phyloP scores from a whole-genome alignment of 768 basidiomycete genomes.

The Boletus reticuloceps region DNA sequence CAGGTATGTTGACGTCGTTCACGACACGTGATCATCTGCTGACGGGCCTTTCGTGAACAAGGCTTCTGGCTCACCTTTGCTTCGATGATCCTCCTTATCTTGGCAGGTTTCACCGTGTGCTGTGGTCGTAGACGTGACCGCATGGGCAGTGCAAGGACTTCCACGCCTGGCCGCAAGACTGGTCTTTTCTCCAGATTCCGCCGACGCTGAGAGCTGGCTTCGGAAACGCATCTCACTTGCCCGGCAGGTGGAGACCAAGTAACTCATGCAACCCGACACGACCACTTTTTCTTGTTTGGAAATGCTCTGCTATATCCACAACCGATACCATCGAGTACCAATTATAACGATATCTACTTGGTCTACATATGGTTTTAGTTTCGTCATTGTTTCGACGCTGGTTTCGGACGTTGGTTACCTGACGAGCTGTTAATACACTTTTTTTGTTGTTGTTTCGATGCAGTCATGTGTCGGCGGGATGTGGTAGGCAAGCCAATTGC shows the following conservation, averaged over 20 bases:
- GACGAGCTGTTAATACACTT: constrained; percentile 6
- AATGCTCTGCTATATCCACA: neutral
- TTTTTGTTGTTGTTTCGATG: neutral
- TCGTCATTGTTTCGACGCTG: neutral
- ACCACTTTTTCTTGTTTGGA: neutral
- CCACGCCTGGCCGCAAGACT: constrained; percentile 21
- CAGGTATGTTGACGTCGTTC: constrained; percentile 45
- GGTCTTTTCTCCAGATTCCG: constrained; percentile 39
- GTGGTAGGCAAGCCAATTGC: too few species aligned
- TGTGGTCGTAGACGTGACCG: constrained; percentile 61
- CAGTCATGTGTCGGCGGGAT: too few species aligned
- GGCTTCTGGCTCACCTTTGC: constrained; percentile 79
- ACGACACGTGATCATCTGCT: neutral
- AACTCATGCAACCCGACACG: neutral
- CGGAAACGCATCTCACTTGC: neutral
- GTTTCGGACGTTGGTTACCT: neutral
- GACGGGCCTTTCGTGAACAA: constrained; percentile 22
- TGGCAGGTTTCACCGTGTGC: constrained; percentile 70
- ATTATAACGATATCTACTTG: constrained; percentile 11
- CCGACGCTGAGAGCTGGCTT: constrained; percentile 26
- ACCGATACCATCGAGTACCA: neutral
- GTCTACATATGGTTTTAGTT: neutral
- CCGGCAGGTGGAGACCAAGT: neutral
- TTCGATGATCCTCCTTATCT: constrained; percentile 56
- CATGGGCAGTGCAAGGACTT: constrained; percentile 37